Evolutionary conservation across 1,284 basidiomycete genomes (phyloP), one percentile per base, ranked within the genome.

Genomic region (Malassezia pachydermatis): DNA sequence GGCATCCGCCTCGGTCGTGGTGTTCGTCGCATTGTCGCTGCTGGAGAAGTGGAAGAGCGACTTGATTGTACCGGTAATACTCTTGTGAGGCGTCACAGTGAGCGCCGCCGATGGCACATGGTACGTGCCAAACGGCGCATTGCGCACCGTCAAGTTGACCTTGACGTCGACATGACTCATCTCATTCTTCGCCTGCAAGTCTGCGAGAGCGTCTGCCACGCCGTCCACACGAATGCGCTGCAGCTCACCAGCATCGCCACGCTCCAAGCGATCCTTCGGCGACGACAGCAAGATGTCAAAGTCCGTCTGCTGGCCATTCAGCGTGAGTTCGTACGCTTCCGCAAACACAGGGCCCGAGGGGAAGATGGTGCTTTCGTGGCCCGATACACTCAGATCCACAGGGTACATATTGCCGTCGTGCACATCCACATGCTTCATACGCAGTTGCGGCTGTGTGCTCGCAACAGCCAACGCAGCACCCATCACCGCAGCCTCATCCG

Each of bases 401-500:
- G 59, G 44, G 57, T 68, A 69, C 20, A 63, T 58, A 39, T 63
- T 53, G 27, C 58, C 55, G 43, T 96, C 92, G 16, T 78, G 73
- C 23, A 95, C 78, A 51, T 86, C 84, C 70, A 96, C 85, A 58
- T 84, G 82, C 76, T 98, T 98, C 55, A 92, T 95, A 76, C 86
- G 86, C 79, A 95, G 96, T 69, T 88, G 86, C 32, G 84, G 79
- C 63, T 84, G 88, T 41, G 90, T 79, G 25, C 80, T 79, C 3
- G 94, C 94, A 19, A 89, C 94, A 60, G 94, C 84, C 46, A 95
- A 82, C 2, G 86, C 94, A 4, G 92, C 90, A 19, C 58, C 89
- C 44, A 98, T 80, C 13, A 95, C 92, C 10, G 86, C 85, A 0
- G 89, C 88, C 76, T 99, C 92, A 71, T 98, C 94, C 0, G 92